These are phyloP conservation scores for Hymenoscyphus repandus DNA, from an alignment of 2,329 filamentous ascomycete species.

Conservation along the genomic window DNA sequence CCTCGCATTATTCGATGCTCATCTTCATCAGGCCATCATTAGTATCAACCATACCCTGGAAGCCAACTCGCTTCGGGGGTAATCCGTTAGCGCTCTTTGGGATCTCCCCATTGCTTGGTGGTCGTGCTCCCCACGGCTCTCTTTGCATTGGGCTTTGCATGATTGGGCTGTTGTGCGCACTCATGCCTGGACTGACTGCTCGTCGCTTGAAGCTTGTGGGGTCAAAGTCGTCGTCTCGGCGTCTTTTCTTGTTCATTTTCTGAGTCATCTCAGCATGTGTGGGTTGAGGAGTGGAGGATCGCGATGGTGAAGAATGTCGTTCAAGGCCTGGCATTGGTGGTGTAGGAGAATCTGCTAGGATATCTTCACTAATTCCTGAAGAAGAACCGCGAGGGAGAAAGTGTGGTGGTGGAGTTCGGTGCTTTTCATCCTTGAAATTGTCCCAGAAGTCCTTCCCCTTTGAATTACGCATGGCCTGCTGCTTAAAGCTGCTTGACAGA, in stretches of 20 bases:
- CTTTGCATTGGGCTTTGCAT: slow-evolving; percentile 78
- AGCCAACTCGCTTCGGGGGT: slow-evolving; percentile 56
- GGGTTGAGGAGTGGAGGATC: slow-evolving; percentile 37
- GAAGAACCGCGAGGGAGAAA: slow-evolving; percentile 55
- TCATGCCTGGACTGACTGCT: slow-evolving; percentile 87
- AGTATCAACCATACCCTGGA: slow-evolving; percentile 95
- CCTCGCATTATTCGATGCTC: slow-evolving; percentile 69
- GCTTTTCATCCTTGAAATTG: slow-evolving; percentile 64
- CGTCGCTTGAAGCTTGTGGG: slow-evolving; percentile 82
- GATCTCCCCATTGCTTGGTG: slow-evolving; percentile 50
- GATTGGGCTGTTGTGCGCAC: slow-evolving; percentile 82
- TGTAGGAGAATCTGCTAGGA: slow-evolving; percentile 37
- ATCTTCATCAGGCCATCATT: slow-evolving; percentile 94
- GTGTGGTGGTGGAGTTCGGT: slow-evolving; percentile 45
- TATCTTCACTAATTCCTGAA: slow-evolving; percentile 61
- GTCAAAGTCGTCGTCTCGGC: slow-evolving; percentile 87
- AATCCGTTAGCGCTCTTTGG: slow-evolving; percentile 45
- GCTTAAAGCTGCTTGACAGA: slow-evolving; percentile 65
- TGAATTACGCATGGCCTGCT: slow-evolving; percentile 66
- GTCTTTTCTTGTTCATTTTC: slow-evolving; percentile 75
- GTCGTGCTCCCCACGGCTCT: slow-evolving; percentile 70
- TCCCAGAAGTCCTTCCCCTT: slow-evolving; percentile 75
- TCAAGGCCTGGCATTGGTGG: slow-evolving; percentile 26
- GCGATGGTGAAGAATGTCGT: slow-evolving; percentile 26
- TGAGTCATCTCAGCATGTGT: slow-evolving; percentile 70